Evolutionary conservation across 129 eudicot genomes (phyloP).

Genomic region (Flaveria trinervia): DNA sequence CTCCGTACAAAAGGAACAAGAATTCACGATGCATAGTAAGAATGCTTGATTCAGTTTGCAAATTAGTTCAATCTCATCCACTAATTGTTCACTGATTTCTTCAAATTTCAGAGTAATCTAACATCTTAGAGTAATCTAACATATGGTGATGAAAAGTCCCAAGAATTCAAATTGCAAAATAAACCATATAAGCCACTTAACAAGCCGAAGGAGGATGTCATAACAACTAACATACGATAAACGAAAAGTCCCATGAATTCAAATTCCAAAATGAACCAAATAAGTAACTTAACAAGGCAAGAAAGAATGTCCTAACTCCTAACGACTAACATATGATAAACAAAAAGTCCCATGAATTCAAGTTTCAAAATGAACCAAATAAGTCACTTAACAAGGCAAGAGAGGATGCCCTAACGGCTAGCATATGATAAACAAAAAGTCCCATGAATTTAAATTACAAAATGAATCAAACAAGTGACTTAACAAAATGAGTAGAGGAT

Average conservation of each 20-base stretch:
- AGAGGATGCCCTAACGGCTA: not conserved
- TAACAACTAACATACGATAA: not conserved
- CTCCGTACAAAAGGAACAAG: not conserved
- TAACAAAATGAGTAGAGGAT: too few relatives aligned
- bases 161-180: not conserved
- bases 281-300: too few relatives aligned
- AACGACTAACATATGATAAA: not conserved
- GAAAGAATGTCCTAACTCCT: not conserved
- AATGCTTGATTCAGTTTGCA: conserved; percentile 3
- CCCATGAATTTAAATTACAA: not conserved
- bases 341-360: not conserved
- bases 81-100: not conserved
- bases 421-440: not conserved
- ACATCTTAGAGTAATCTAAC: not conserved
- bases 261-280: not conserved
- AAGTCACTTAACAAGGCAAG: not conserved
- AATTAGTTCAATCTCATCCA: conserved; percentile 2
- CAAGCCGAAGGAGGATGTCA: too few relatives aligned
- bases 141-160: not conserved
- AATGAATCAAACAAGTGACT: too few relatives aligned
- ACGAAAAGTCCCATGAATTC: not conserved
- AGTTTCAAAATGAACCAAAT: not conserved
- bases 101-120: not conserved
- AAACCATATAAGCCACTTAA: not conserved
- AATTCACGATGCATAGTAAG: not conserved